Percentiles rank a stretch among this genome's conserved stretches.
These are phyloP conservation scores for Leishmania aethiopica DNA, from an alignment of 208 protist species.

Conservation along the genomic window DNA sequence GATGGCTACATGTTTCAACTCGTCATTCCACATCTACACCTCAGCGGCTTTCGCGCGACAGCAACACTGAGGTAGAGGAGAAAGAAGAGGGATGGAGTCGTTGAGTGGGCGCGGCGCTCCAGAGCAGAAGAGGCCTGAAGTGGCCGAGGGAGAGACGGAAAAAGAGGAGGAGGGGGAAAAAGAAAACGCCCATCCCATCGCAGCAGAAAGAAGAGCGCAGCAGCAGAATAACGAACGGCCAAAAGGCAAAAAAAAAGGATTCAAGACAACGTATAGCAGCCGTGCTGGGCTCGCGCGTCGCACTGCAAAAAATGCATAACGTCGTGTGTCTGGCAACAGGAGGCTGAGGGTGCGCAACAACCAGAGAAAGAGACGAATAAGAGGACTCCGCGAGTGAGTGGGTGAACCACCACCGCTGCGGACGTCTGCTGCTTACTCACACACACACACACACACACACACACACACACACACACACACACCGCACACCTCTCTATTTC, in stretches of 20 bases:
- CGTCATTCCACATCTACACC: neutral
- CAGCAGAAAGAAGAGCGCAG: constrained; percentile 1
- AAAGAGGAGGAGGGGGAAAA: neutral
- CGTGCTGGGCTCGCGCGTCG: neutral
- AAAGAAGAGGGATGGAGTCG: neutral
- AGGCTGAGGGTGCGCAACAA: neutral
- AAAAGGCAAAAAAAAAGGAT: neutral
- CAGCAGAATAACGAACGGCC: neutral
- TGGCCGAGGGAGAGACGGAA: neutral
- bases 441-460: too few relatives aligned
- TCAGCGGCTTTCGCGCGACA: neutral
- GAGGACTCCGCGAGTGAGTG: neutral
- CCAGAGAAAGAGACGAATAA: neutral
- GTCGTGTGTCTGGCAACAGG: neutral
- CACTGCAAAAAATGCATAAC: neutral
- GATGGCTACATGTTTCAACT: neutral
- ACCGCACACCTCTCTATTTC: neutral
- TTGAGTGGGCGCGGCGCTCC: neutral
- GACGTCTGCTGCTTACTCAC: neutral
- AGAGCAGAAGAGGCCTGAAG: neutral
- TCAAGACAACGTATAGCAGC: neutral
- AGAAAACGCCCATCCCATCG: neutral
- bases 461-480: neutral
- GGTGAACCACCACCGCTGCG: neutral
- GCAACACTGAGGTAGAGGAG: neutral